phyloP scores from a whole-genome alignment of 495 filamentous ascomycete species.

The Trichoderma orchidacearum region DNA sequence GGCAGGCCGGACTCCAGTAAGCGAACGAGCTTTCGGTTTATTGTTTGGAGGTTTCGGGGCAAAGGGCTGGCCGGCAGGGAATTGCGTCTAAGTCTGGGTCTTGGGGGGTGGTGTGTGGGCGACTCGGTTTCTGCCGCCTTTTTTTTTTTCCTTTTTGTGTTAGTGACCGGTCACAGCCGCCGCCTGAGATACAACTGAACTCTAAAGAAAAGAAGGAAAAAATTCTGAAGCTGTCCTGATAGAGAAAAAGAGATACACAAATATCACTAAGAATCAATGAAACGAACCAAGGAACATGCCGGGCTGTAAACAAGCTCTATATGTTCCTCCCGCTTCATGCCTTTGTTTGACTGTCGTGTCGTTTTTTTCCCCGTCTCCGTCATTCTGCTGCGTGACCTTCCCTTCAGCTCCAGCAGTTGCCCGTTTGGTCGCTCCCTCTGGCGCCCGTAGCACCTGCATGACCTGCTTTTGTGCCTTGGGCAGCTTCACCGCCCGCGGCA shows the following conservation, averaged over 20 bases:
- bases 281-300: too few species aligned
- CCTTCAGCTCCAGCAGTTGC: background rate
- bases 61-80: background rate
- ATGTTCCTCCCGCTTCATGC: background rate
- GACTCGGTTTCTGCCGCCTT: background rate
- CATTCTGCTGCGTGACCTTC: background rate
- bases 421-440: background rate
- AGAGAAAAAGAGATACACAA: too few species aligned
- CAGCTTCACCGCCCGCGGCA: background rate
- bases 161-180: background rate
- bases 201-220: background rate
- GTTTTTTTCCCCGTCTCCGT: background rate
- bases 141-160: background rate
- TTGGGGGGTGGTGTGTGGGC: background rate
- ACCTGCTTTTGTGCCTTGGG: background rate
- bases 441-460: background rate
- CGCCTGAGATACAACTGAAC: background rate
- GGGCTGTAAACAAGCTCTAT: too few species aligned
- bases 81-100: background rate
- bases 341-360: background rate
- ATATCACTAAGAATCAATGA: too few species aligned
- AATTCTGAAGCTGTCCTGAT: too few species aligned
- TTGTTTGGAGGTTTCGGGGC: background rate
- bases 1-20: too few species aligned
- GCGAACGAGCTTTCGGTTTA: too few species aligned